Evolutionary conservation across 2,329 filamentous ascomycete species (phyloP), one percentile per base, ranked within the genome.

Genomic region (Xylaria sp.): DNA sequence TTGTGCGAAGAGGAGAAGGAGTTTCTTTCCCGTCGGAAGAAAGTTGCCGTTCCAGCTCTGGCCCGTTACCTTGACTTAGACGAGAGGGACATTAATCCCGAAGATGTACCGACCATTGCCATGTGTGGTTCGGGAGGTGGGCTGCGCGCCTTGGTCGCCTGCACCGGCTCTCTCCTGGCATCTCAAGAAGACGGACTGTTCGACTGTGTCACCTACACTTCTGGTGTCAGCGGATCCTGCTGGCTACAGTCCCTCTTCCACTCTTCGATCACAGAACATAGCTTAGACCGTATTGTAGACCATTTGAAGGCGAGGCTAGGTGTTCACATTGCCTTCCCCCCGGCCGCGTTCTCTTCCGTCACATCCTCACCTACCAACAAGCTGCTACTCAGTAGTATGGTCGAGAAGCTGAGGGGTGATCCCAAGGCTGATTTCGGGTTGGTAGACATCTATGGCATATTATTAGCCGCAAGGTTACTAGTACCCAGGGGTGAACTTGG

Each of bases 71-170:
- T 99, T 0, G 89, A 87, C 34, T 83, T 99, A 5, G 83, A 91
- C 0, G 93, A 94, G 77, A 84, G 88, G 14, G 92, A 95, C 2
- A 89, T 99, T n/a, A 89, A 98, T 75, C 93, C 93, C 0, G 93
- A 97, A 55, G 96, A 99, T 81, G 90, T 98, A 6, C 96, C 96
- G 0, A 89, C 90, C 2, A 98, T 99, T 77, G 95, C 95, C 47
- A 91, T 98, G 83, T 97, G 95, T 74, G 94, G 94, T 8, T 98
- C 95, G 1, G 96, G 96, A 9, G 96, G 96, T 65, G 96, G 96
- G 0, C 81, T 99, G 55, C 87, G 96, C 59, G 96, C 96, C 1
- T 86, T 99, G 45, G 93, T 98, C 19, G 94, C 96, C 1, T 94
- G 95, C 3, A 90, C 94, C 0, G 94, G 95, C 0, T 98, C 94